Percentiles rank a stretch among this genome's conserved stretches.
Evolutionary conservation across 2,329 filamentous ascomycete genomes (phyloP).

Genomic region (Claviceps digitariae): DNA sequence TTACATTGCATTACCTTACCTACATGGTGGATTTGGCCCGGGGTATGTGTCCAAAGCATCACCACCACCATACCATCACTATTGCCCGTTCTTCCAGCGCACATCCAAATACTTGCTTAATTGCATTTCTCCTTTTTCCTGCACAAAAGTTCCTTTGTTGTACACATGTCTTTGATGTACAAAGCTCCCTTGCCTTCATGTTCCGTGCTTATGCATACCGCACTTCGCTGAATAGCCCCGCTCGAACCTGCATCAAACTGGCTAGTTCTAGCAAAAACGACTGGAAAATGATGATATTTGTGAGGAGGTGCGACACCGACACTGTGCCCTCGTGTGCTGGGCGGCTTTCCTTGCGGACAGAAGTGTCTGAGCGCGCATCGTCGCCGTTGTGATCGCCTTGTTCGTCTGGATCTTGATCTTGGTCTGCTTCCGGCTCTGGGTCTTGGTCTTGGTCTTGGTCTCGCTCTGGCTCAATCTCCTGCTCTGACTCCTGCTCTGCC

Average conservation of each 20-base stretch:
- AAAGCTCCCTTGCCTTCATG: too few relatives aligned
- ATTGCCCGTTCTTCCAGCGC: neutral
- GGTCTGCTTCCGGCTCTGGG: constrained; percentile 7
- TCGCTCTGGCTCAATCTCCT: too few relatives aligned
- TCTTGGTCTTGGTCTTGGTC: constrained; percentile 7
- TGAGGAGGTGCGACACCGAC: constrained; percentile 65
- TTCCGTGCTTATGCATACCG: constrained; percentile 37
- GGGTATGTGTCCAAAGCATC: neutral
- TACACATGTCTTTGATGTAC: too few relatives aligned
- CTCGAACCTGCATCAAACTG: constrained; percentile 60
- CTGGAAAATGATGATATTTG: constrained; percentile 67
- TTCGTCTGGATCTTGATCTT: constrained; percentile 7
- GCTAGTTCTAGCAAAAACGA: constrained; percentile 68
- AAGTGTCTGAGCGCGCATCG: neutral
- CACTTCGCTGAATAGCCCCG: constrained; percentile 64
- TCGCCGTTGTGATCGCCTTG: constrained; percentile 7
- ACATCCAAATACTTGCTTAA: too few relatives aligned
- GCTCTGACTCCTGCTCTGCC: neutral
- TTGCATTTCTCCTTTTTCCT: too few relatives aligned
- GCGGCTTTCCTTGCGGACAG: constrained; percentile 9
- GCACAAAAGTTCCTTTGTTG: too few relatives aligned
- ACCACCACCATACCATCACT: neutral
- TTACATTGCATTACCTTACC: too few relatives aligned
- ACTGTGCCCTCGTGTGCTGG: constrained; percentile 26
- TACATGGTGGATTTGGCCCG: too few relatives aligned